These are phyloP conservation scores for Clavispora fructus DNA, from an alignment of 805 yeast species.

Conservation along the genomic window DNA sequence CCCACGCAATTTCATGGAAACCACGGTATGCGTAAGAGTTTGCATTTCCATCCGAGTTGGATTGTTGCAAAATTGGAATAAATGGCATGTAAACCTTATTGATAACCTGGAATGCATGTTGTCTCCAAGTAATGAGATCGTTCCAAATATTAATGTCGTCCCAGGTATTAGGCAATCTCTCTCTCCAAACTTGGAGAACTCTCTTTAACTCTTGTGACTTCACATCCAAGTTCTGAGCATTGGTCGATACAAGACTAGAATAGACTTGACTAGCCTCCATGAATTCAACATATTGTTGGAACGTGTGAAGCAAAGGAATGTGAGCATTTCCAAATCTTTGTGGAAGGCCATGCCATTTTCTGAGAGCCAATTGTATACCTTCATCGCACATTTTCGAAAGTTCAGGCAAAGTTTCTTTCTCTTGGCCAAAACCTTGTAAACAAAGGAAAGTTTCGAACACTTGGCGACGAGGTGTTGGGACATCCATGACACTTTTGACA, in stretches of 20 bases:
- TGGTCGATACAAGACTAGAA: slow-evolving; percentile 79
- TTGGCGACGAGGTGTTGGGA: slow-evolving; percentile 96
- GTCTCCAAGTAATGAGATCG: slow-evolving; percentile 96
- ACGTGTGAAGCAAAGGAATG: slow-evolving; percentile 81
- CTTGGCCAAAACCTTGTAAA: slow-evolving; percentile 89
- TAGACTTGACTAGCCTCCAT: slow-evolving; percentile 96
- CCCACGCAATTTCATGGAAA: slow-evolving; percentile 98
- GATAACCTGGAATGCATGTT: slow-evolving; percentile 94
- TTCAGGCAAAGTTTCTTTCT: slow-evolving; percentile 78
- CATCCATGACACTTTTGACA: slow-evolving; percentile 95
- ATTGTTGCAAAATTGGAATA: slow-evolving; percentile 76
- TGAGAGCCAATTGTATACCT: slow-evolving; percentile 86
- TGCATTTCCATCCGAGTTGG: slow-evolving; percentile 59
- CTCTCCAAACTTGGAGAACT: slow-evolving; percentile 96
- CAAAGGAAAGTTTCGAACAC: slow-evolving; percentile 91
- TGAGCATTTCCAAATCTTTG: slow-evolving; percentile 75
- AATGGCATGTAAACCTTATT: slow-evolving; percentile 92
- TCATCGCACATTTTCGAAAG: slow-evolving; percentile 87
- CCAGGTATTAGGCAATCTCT: slow-evolving; percentile 92
- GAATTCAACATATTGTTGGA: slow-evolving; percentile 96
- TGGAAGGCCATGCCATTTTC: slow-evolving; percentile 93
- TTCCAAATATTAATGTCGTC: slow-evolving; percentile 98
- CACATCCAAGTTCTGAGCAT: slow-evolving; percentile 84
- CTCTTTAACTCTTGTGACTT: slow-evolving; percentile 93
- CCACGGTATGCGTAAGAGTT: slow-evolving; percentile 96